Conservation (phyloP, 2,329 filamentous ascomycete species). For the Ophiocordyceps robertsii region DNA sequence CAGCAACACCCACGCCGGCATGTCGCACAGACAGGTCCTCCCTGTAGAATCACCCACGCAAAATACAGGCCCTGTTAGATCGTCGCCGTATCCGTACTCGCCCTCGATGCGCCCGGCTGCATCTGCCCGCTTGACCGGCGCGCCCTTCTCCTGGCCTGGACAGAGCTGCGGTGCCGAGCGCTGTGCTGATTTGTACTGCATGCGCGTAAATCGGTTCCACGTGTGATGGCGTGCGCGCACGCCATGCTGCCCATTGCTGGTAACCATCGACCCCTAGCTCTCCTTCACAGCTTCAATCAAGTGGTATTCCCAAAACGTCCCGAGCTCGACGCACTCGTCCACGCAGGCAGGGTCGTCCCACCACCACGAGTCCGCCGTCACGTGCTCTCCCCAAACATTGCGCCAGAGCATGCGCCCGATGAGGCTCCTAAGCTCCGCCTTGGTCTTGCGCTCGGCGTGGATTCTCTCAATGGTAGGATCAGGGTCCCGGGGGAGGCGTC, state of each 20-base stretch:
- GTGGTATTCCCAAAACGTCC: slow-evolving; percentile 46
- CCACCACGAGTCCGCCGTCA: slow-evolving; percentile 42
- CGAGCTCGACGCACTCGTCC: slow-evolving; percentile 38
- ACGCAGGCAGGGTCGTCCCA: slow-evolving; percentile 44
- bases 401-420: slow-evolving; percentile 46
- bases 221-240: background rate
- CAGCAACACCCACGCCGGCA: too few species aligned
- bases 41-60: background rate
- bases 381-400: slow-evolving; percentile 43
- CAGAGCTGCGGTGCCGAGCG: too few species aligned
- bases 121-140: background rate
- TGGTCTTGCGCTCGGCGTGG: slow-evolving; percentile 16
- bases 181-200: too few species aligned
- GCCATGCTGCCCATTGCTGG: background rate
- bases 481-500: slow-evolving; percentile 7
- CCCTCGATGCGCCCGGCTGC: too few species aligned
- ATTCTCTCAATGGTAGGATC: slow-evolving; percentile 10
- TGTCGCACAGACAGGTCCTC: background rate
- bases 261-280: background rate
- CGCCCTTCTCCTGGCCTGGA: background rate
- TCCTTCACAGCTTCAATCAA: slow-evolving; percentile 41
- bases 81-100: too few species aligned
- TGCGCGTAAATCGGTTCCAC: background rate
- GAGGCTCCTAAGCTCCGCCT: slow-evolving; percentile 35
- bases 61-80: background rate